Evolutionary conservation across 2,329 filamentous ascomycete species (phyloP).

Genomic region (Beauveria sp.): DNA sequence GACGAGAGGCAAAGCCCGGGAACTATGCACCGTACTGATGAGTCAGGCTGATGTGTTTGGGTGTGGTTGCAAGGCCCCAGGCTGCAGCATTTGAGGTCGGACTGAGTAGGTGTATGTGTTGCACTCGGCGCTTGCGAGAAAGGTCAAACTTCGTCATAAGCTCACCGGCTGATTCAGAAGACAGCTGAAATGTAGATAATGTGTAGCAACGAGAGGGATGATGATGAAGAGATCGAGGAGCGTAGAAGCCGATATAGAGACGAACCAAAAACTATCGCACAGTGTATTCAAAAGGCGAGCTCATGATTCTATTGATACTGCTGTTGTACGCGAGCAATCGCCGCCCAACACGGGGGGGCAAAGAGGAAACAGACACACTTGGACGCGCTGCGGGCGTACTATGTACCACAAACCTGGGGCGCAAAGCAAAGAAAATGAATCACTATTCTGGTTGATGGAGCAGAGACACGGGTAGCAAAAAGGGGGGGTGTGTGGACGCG

Average conservation of each 20-base stretch:
- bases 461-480: not conserved
- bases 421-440: slow-evolving; percentile 3
- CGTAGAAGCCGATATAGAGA: not conserved
- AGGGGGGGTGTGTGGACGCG: not conserved
- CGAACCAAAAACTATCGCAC: not conserved
- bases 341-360: not conserved
- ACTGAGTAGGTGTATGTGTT: not conserved
- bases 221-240: no score
- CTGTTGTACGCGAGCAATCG: not conserved
- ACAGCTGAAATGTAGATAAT: not conserved
- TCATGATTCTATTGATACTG: not conserved
- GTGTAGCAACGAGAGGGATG: not conserved
- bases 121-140: not conserved
- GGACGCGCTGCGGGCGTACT: not conserved
- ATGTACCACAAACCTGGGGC: not conserved
- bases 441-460: not conserved
- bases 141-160: not conserved
- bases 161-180: not conserved
- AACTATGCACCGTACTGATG: not conserved
- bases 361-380: not conserved
- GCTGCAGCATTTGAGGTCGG: not conserved
- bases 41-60: slow-evolving; percentile 7
- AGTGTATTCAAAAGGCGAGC: not conserved
- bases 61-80: not conserved
- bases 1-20: not conserved